Evolutionary conservation across 106 monocot species (phyloP), one percentile per base, ranked within the genome.

Genomic region (Gastrodia elata): DNA sequence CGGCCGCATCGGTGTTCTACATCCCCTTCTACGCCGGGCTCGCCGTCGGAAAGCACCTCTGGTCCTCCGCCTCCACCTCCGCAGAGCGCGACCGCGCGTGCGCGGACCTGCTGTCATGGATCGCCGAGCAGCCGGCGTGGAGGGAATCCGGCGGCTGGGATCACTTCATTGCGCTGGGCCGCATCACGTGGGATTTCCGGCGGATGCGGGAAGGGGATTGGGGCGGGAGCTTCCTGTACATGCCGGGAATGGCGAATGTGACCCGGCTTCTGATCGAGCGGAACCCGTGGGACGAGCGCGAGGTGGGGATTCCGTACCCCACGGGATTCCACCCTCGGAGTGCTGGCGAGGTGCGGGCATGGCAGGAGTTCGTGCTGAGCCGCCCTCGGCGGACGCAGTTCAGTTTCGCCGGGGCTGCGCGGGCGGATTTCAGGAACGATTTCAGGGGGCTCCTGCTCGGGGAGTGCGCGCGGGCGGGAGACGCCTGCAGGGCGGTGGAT

Each of bases 11-110:
- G 35, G 96, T 87, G 34, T 93, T 90, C 77, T 97, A 86, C 84
- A 77, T 97, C 39, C 93, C 96, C 44, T 97, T 97, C 81, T 97
- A 97, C 83, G 93, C 76, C 6, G 92, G 96, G 37, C 84, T 96
- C 41, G 86, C 92, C 52, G 83, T 93, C 22, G 88, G 84, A 9
- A 79, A 82, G 64, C 81, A 84, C 78, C 82, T 93, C 30, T 97
- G 87, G 90, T 75, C 80, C 24, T 14, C 44, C 39, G 80, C 65
- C 65, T 46, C 75, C 75, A 86, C 84, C 58, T 70, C 81, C 42
- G 57, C 43, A 36, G 78, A 82, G 20, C 82, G 82, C 8, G 82
- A 78, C 64, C 42, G 70, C 13, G 69, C 70, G 18, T 48, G 74
- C 44, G 24, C 10, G 6, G 44, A n/a, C 6, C 33, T 82, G 8